Base-by-base conservation (phyloP, 176 grass and related monocot species). In the Rhynchospora tenuis region DNA sequence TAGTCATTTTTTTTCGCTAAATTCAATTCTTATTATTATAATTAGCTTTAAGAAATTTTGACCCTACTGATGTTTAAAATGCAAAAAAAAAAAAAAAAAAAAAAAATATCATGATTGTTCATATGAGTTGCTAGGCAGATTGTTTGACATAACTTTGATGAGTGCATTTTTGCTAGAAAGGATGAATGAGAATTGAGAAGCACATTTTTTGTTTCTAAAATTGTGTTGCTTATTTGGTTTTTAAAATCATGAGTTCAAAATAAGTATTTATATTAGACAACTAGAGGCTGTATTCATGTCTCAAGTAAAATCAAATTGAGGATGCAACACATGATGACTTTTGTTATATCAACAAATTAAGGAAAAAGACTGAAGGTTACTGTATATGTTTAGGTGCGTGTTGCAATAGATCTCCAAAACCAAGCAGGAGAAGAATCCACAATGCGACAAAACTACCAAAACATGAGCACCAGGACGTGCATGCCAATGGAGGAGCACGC, bases 401-500 rank as follows among this genome's bases (percentile, higher is more conserved):
- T 82, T 43, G 86, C 89, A 76, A 73, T 87, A 81, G 89, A 90
- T 15, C 60, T 85, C 59, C 89, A 90, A 71, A 85, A 87, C 68
- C 89, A 90, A 85, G 82, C 82, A 78, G 73, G 75, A 64, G 85
- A 90, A 68, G 89, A 90, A 87, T 86, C 89, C 29, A 82, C 85
- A 54, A 82, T 87, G 31, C 77, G 85, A 46, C 85, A 85, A 75
- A 85, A 70, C 59, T 87, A 90, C 47, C 64, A 77, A 27, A 87
- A 90, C 84, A 50, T 87, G 29, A 84, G 56, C 17, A 87, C 66
- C 12, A 90, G 87, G 69, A 90, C 89, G 52, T 90, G 89, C 68
- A 82, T 90, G 85, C 89, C 89, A 6, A 76, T 90, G 29, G 89
- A 90, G 65, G 89, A 87, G 47, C 82, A 90, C 46, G 85, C 89